phyloP scores from a whole-genome alignment of 1,284 basidiomycete genomes.

The Leccinum angustisporum region DNA sequence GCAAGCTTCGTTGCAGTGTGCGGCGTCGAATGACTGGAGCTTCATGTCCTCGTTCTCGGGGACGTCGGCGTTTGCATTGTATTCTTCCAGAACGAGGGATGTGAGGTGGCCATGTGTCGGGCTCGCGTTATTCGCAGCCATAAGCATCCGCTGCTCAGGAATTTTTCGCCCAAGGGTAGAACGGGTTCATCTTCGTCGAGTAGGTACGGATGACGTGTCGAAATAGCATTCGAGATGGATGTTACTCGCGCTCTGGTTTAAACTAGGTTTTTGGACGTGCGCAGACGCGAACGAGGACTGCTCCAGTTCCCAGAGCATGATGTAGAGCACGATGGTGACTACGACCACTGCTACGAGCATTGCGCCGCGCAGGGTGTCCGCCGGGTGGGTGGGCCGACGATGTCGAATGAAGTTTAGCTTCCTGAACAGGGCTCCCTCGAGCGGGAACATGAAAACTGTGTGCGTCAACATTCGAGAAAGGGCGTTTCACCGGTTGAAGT shows the following conservation, averaged over 20 bases:
- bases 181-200: neutral
- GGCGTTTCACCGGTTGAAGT: too few relatives aligned
- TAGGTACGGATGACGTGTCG: neutral
- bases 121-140: neutral
- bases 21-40: neutral
- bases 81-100: constrained; percentile 15
- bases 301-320: constrained; percentile 20
- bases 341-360: neutral
- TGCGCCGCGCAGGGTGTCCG: neutral
- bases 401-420: neutral
- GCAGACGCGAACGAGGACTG: constrained; percentile 8
- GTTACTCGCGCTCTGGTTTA: neutral
- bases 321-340: neutral
- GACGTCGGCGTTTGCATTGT: neutral
- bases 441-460: too few relatives aligned
- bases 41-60: neutral
- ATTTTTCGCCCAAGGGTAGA: neutral
- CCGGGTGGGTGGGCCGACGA: neutral
- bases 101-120: constrained; percentile 14
- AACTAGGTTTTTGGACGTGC: neutral
- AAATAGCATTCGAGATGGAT: too few relatives aligned
- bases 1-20: constrained; percentile 13
- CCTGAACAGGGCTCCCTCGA: too few relatives aligned
- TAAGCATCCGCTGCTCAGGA: too few relatives aligned
- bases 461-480: too few relatives aligned